Percentiles rank a stretch among this genome's conserved stretches.
Conservation (phyloP, 2,329 filamentous ascomycete species). For the Phaeophleospora eucalypticola region DNA sequence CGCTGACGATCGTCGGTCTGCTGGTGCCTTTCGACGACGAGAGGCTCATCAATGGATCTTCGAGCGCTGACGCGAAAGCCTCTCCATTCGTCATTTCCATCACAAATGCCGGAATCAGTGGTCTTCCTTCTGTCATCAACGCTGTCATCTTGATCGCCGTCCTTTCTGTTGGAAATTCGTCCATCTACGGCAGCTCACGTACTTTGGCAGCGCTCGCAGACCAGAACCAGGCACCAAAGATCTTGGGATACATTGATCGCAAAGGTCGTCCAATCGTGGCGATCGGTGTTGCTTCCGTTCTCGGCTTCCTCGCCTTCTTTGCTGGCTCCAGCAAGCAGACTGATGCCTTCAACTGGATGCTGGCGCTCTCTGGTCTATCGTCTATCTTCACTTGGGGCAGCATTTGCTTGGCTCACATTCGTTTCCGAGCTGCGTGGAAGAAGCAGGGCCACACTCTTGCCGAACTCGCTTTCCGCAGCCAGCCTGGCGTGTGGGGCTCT, state of each 20-base stretch:
- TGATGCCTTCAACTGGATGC: slow-evolving; percentile 73
- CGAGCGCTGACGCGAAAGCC: slow-evolving; percentile 38
- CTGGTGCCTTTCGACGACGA: slow-evolving; percentile 31
- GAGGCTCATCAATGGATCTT: slow-evolving; percentile 33
- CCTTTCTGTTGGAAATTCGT: slow-evolving; percentile 56
- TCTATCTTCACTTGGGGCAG: slow-evolving; percentile 77
- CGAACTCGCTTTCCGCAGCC: slow-evolving; percentile 58
- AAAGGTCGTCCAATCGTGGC: slow-evolving; percentile 75
- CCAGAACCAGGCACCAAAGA: slow-evolving; percentile 54
- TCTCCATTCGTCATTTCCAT: slow-evolving; percentile 66
- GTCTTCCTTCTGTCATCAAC: slow-evolving; percentile 64
- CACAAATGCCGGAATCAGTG: slow-evolving; percentile 56
- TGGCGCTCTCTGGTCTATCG: slow-evolving; percentile 67
- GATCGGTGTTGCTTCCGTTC: slow-evolving; percentile 60
- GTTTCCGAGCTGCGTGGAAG: slow-evolving; percentile 78
- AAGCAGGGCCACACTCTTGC: slow-evolving; percentile 60
- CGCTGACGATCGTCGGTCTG: slow-evolving; percentile 32
- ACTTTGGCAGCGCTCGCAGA: slow-evolving; percentile 83
- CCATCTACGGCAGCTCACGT: slow-evolving; percentile 61
- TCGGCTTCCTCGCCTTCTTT: slow-evolving; percentile 76
- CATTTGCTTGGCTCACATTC: slow-evolving; percentile 87
- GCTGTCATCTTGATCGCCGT: slow-evolving; percentile 61
- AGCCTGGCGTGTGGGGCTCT: slow-evolving; percentile 59
- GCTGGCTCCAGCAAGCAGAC: slow-evolving; percentile 59
- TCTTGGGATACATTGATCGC: slow-evolving; percentile 63